A percentile compares a stretch with the other conserved stretches of the same genome.
phyloP scores from a whole-genome alignment of 2,329 filamentous ascomycete genomes.

The Clonostachys sp. region DNA sequence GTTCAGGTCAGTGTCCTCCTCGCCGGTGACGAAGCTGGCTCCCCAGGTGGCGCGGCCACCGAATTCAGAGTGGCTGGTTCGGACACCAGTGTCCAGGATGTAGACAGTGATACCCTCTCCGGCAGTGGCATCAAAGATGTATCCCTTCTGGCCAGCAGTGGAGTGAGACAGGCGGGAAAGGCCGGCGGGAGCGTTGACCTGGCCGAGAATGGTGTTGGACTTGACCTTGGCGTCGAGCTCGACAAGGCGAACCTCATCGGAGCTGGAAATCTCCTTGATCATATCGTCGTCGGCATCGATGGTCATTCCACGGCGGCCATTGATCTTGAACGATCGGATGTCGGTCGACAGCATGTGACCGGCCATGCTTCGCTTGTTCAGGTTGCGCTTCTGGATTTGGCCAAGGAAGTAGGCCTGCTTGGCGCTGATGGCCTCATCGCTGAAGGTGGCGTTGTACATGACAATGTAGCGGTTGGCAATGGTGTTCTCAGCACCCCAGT shows the following conservation, averaged over 20 bases:
- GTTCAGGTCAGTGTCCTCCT: slow-evolving; percentile 48
- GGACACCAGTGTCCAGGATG: slow-evolving; percentile 63
- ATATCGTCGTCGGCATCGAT: slow-evolving; percentile 46
- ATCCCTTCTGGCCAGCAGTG: slow-evolving; percentile 18
- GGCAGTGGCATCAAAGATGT: slow-evolving; percentile 42
- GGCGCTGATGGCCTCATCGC: slow-evolving; percentile 38
- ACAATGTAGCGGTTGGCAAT: slow-evolving; percentile 59
- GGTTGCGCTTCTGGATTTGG: slow-evolving; percentile 51
- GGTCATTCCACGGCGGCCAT: slow-evolving; percentile 46
- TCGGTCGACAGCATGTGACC: slow-evolving; percentile 42
- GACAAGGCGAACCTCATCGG: slow-evolving; percentile 44
- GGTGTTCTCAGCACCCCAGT: slow-evolving; percentile 39
- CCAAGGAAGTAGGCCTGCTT: slow-evolving; percentile 43
- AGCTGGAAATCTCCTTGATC: slow-evolving; percentile 41
- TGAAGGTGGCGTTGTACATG: slow-evolving; percentile 54
- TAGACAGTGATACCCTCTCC: slow-evolving; percentile 56
- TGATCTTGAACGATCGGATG: slow-evolving; percentile 40
- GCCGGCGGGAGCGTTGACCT: slow-evolving; percentile 48
- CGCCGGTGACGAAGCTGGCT: slow-evolving; percentile 44
- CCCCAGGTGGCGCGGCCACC: slow-evolving; percentile 48
- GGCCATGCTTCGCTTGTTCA: slow-evolving; percentile 42
- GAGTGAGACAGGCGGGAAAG: slow-evolving; percentile 48
- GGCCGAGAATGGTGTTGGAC: slow-evolving; percentile 35
- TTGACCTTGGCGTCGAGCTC: slow-evolving; percentile 48
- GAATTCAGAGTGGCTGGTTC: slow-evolving; percentile 49